Percentiles rank a stretch among this genome's conserved stretches.
Evolutionary conservation across 495 filamentous ascomycete species (phyloP).

Genomic region (Cryomyces minteri): DNA sequence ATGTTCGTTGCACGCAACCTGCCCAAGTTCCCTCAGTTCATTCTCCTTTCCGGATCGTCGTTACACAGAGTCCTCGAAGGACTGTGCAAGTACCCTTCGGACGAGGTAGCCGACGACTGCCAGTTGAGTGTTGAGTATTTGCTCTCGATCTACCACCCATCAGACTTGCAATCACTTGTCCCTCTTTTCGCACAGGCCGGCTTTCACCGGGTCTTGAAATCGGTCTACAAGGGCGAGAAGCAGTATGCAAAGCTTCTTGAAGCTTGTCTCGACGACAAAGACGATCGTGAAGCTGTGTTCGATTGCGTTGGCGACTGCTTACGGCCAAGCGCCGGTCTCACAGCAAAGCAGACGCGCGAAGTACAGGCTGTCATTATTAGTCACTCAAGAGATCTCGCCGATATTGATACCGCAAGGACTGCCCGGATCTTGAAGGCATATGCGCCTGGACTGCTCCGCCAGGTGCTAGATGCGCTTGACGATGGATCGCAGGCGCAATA

Average conservation of each 20-base stretch:
- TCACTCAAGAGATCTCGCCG: slow-evolving; percentile 47
- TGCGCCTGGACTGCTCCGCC: slow-evolving; percentile 53
- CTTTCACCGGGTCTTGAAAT: slow-evolving; percentile 89
- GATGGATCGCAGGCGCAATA: slow-evolving; percentile 49
- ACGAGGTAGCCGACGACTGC: slow-evolving; percentile 78
- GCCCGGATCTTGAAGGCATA: slow-evolving; percentile 50
- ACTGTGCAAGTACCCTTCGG: slow-evolving; percentile 65
- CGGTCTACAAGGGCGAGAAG: slow-evolving; percentile 63
- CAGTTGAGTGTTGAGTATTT: slow-evolving; percentile 92
- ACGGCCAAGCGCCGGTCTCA: slow-evolving; percentile 47
- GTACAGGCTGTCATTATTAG: slow-evolving; percentile 52
- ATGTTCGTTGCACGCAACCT: slow-evolving; percentile 97
- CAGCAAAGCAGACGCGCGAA: slow-evolving; percentile 55
- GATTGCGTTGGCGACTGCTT: slow-evolving; percentile 67
- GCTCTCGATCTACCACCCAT: slow-evolving; percentile 79
- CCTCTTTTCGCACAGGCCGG: slow-evolving; percentile 60
- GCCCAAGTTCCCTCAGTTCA: slow-evolving; percentile 91
- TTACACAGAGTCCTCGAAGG: slow-evolving; percentile 65
- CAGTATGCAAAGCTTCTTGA: slow-evolving; percentile 62
- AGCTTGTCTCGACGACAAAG: slow-evolving; percentile 71
- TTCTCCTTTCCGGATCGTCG: slow-evolving; percentile 71
- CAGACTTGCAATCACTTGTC: slow-evolving; percentile 57
- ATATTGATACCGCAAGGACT: slow-evolving; percentile 46
- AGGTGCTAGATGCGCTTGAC: slow-evolving; percentile 44
- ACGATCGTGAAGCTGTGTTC: slow-evolving; percentile 55